Evolutionary conservation across 2,329 filamentous ascomycete genomes (phyloP).

Genomic region (Phialemonium atrogriseum): DNA sequence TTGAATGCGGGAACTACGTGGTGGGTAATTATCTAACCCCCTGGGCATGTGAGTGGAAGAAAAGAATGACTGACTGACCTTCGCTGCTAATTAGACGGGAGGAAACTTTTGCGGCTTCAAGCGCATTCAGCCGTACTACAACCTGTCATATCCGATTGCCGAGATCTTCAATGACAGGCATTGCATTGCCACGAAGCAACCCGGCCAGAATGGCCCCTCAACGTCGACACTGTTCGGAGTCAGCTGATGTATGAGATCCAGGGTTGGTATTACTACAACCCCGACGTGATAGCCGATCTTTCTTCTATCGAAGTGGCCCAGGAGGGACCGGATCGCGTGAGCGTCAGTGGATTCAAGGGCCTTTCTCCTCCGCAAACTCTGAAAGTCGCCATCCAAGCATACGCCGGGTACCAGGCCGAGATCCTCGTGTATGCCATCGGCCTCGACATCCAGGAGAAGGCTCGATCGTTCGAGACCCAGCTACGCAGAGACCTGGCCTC

Average conservation of each 20-base stretch:
- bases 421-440: conserved; percentile 4
- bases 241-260: conserved; percentile 30
- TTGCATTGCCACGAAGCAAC: conserved; percentile 17
- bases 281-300: conserved; percentile 22
- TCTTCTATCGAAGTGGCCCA: conserved; percentile 34
- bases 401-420: conserved; percentile 1
- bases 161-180: conserved; percentile 36
- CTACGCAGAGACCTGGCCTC: conserved; percentile 10
- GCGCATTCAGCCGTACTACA: too few relatives aligned
- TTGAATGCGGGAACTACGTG: conserved; percentile 35
- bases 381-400: background rate
- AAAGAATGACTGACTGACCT: too few relatives aligned
- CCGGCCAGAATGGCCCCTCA: conserved; percentile 14
- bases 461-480: conserved; percentile 10
- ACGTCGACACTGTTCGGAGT: conserved; percentile 8
- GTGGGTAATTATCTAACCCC: too few relatives aligned
- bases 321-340: conserved; percentile 15
- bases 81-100: too few relatives aligned
- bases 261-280: conserved; percentile 25
- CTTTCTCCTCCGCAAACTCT: background rate
- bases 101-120: too few relatives aligned
- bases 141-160: conserved; percentile 38
- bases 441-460: conserved; percentile 12
- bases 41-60: too few relatives aligned
- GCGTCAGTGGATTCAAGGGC: conserved; percentile 11